Evolutionary conservation across 257 asterid genomes (phyloP).

Genomic region (Solanum ahanhuiri): DNA sequence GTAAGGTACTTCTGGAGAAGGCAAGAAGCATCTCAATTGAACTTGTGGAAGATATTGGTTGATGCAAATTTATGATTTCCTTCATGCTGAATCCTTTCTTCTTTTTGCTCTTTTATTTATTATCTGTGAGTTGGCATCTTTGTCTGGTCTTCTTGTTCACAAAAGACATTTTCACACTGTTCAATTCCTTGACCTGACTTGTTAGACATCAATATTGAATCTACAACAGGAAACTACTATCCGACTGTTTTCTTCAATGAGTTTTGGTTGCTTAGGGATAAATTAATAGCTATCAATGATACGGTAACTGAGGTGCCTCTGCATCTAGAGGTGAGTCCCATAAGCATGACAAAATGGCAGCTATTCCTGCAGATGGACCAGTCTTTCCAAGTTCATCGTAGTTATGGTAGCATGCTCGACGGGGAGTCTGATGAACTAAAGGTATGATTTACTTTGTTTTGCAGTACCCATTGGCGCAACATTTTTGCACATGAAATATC

Average conservation of each 20-base stretch:
- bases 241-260: slow-evolving; percentile 87
- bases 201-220: slow-evolving; percentile 60
- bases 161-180: not conserved
- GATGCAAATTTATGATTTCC: not conserved
- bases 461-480: not conserved
- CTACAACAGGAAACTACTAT: slow-evolving; percentile 72
- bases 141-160: not conserved
- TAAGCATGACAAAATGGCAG: slow-evolving; percentile 99
- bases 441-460: slow-evolving; percentile 26
- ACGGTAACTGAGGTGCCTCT: slow-evolving; percentile 75
- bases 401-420: slow-evolving; percentile 95
- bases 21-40: not conserved
- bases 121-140: not conserved
- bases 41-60: not conserved
- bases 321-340: slow-evolving; percentile 84
- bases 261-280: slow-evolving; percentile 92
- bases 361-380: slow-evolving; percentile 91
- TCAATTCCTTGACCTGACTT: slow-evolving; percentile 43
- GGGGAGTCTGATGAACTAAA: slow-evolving; percentile 99
- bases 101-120: not conserved
- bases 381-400: slow-evolving; percentile 89
- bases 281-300: slow-evolving; percentile 62
- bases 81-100: not conserved
- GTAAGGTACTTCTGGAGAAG: not conserved
- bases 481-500: not conserved